Percentiles rank a stretch among this genome's conserved stretches.
Evolutionary conservation across 192 early-diverging fungal genomes (phyloP).

Genomic region (Kappamyces sp.): DNA sequence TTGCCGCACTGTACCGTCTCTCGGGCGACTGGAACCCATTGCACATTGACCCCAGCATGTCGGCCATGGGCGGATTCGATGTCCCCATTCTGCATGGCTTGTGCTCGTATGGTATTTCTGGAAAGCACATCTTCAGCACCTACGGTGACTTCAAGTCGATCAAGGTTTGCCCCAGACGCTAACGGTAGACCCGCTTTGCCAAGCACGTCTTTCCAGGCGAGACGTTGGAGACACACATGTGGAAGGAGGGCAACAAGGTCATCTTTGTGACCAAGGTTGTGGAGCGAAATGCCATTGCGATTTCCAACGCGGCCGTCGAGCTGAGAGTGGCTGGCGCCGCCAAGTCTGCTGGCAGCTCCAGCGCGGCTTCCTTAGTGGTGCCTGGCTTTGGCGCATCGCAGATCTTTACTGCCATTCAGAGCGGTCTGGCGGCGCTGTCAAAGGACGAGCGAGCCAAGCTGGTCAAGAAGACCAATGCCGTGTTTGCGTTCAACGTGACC

Average conservation of each 20-base stretch:
- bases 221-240: constrained; percentile 96
- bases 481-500: constrained; percentile 84
- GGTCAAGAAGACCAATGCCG: constrained; percentile 72
- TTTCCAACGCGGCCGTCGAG: constrained; percentile 89
- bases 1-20: constrained; percentile 94
- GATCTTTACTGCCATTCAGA: constrained; percentile 66
- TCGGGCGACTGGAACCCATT: constrained; percentile 96
- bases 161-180: constrained; percentile 59
- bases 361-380: constrained; percentile 39
- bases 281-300: constrained; percentile 85
- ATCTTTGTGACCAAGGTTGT: constrained; percentile 92
- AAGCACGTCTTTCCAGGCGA: constrained; percentile 92
- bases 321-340: constrained; percentile 36
- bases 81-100: constrained; percentile 96
- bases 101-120: constrained; percentile 86
- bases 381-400: constrained; percentile 70
- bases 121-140: constrained; percentile 78
- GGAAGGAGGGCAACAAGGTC: constrained; percentile 83
- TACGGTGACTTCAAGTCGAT: constrained; percentile 79
- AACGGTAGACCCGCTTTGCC: constrained; percentile 62
- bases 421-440: constrained; percentile 50
- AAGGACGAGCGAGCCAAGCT: constrained; percentile 55
- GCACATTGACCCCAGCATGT: constrained; percentile 95
- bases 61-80: constrained; percentile 89
- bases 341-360: neutral